A percentile compares a stretch with the other conserved stretches of the same genome.
Evolutionary conservation across 352 stramenopile genomes (phyloP).

Genomic region (Pythium dissotocum): DNA sequence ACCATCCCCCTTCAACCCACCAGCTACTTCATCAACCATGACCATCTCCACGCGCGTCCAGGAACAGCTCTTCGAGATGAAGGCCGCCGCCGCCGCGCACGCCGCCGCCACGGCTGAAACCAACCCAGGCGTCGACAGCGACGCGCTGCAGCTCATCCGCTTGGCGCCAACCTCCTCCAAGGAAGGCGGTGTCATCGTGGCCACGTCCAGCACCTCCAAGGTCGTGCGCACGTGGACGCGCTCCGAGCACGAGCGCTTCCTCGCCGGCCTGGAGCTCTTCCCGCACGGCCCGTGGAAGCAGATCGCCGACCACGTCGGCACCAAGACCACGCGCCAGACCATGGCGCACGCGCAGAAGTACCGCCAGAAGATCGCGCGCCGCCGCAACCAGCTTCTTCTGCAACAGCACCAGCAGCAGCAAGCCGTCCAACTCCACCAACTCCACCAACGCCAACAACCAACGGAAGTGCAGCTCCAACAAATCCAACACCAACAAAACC

Average conservation of each 20-base stretch:
- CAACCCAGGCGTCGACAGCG: conserved; percentile 16
- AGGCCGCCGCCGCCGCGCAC: conserved; percentile 15
- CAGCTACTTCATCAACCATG: conserved; percentile 6
- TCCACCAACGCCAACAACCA: conserved; percentile 19
- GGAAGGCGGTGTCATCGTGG: conserved; percentile 36
- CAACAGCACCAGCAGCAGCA: conserved; percentile 25
- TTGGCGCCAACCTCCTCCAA: conserved; percentile 27
- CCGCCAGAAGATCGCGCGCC: conserved; percentile 69
- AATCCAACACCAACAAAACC: not conserved
- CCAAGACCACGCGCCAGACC: conserved; percentile 91
- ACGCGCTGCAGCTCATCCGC: conserved; percentile 31
- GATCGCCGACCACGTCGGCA: conserved; percentile 73
- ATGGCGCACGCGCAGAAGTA: conserved; percentile 83
- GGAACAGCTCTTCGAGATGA: conserved; percentile 25
- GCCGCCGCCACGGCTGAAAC: conserved; percentile 5
- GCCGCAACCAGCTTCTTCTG: conserved; percentile 24
- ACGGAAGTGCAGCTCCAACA: not conserved
- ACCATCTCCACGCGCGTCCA: conserved; percentile 33
- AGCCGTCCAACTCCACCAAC: conserved; percentile 19
- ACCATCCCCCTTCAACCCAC: too few species aligned
- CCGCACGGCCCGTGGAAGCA: conserved; percentile 79
- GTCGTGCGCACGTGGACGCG: conserved; percentile 79
- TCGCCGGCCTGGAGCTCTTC: conserved; percentile 77
- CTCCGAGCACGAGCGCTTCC: conserved; percentile 79
- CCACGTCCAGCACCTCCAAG: conserved; percentile 24